Evolutionary conservation across 78 protist species (phyloP).

Genomic region (Speleostelium caveatum): DNA sequence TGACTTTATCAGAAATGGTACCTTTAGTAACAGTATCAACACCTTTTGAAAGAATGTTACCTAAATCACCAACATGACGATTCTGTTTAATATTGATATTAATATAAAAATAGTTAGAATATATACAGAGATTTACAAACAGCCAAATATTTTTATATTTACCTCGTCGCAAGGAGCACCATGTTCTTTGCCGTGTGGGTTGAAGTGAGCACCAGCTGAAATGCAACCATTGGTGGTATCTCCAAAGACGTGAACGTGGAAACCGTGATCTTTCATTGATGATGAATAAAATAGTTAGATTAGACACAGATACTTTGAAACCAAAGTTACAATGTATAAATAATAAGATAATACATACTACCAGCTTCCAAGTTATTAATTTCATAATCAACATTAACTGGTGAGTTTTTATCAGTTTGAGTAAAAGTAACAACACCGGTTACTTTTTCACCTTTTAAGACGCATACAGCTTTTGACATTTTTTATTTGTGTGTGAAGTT

Average conservation of each 20-base stretch:
- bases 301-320: no score
- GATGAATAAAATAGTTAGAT: no score
- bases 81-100: background rate
- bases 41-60: conserved; percentile 75
- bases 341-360: background rate
- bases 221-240: conserved; percentile 85
- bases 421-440: conserved; percentile 58
- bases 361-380: conserved; percentile 36
- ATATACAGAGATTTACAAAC: conserved; percentile 1
- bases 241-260: conserved; percentile 87
- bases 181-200: conserved; percentile 87
- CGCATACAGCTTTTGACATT: conserved; percentile 65
- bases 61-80: conserved; percentile 88
- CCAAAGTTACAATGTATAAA: no score
- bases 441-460: conserved; percentile 57
- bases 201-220: conserved; percentile 89
- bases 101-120: background rate
- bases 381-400: conserved; percentile 43
- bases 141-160: no score
- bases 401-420: conserved; percentile 19
- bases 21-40: conserved; percentile 49
- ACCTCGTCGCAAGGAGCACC: conserved; percentile 82
- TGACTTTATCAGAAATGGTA: conserved; percentile 58
- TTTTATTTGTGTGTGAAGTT: background rate
- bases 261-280: conserved; percentile 80